These are phyloP conservation scores for Cercophora newfieldiana DNA, from an alignment of 495 filamentous ascomycete species.

Conservation along the genomic window DNA sequence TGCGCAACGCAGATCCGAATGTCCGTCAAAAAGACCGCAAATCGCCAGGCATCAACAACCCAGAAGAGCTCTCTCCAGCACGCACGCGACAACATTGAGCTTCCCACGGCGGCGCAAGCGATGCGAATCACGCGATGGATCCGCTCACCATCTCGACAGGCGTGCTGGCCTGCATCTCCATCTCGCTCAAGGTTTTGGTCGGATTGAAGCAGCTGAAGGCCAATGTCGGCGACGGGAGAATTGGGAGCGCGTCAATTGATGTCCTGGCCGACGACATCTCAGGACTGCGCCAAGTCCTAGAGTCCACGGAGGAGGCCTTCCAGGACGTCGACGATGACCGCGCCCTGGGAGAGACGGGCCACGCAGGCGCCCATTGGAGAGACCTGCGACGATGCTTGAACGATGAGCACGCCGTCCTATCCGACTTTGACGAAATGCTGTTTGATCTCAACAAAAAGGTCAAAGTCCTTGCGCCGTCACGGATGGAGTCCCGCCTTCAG, in stretches of 20 bases:
- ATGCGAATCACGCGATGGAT: not conserved
- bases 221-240: not conserved
- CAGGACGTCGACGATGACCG: not conserved
- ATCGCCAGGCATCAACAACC: not conserved
- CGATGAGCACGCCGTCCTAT: not conserved
- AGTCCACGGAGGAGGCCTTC: not conserved
- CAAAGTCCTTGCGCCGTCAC: not conserved
- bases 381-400: not conserved
- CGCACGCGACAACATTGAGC: not conserved
- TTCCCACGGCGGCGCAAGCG: not conserved
- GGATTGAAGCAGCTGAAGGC: not conserved
- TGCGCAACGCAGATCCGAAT: not conserved
- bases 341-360: not conserved
- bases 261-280: not conserved
- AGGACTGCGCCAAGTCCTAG: not conserved
- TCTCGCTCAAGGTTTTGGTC: not conserved
- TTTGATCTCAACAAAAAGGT: not conserved
- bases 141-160: not conserved
- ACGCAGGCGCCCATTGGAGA: not conserved
- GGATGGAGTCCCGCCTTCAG: not conserved
- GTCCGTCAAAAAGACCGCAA: not conserved
- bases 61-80: not conserved
- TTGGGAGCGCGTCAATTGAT: not conserved
- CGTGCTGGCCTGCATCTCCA: not conserved
- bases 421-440: not conserved